phyloP scores from a whole-genome alignment of 352 stramenopile genomes.

The Globisporangium yorkense region DNA sequence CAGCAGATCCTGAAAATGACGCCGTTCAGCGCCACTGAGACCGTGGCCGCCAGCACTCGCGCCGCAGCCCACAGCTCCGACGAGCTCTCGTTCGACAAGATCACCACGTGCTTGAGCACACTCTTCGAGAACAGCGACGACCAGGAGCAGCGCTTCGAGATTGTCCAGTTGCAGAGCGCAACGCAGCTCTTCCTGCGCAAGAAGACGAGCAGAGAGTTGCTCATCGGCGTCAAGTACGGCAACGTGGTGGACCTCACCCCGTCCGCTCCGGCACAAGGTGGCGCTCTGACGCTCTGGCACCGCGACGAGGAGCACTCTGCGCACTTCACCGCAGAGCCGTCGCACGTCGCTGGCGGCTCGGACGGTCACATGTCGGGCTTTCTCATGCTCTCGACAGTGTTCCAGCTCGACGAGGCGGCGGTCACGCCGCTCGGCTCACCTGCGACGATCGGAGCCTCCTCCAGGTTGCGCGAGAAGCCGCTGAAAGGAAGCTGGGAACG shows the following conservation, averaged over 20 bases:
- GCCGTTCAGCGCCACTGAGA: constrained; percentile 20
- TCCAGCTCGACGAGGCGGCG: constrained; percentile 42
- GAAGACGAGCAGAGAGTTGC: constrained; percentile 35
- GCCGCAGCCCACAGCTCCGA: neutral
- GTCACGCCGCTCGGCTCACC: constrained; percentile 15
- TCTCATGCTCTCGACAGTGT: constrained; percentile 56
- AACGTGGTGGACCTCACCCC: constrained; percentile 21
- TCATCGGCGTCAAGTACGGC: constrained; percentile 34
- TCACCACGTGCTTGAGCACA: constrained; percentile 28
- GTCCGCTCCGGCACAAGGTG: too few relatives aligned
- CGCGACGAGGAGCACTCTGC: constrained; percentile 7
- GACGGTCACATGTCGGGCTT: constrained; percentile 67
- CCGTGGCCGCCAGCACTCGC: neutral
- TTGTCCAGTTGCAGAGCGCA: constrained; percentile 30
- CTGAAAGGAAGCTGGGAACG: constrained; percentile 38
- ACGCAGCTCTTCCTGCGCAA: constrained; percentile 38
- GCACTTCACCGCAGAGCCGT: constrained; percentile 59
- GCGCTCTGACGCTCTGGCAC: neutral
- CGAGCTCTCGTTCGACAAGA: constrained; percentile 18
- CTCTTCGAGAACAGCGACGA: constrained; percentile 27
- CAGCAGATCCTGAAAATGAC: constrained; percentile 52
- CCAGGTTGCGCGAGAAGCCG: neutral
- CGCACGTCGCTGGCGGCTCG: constrained; percentile 23
- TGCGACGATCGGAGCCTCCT: neutral
- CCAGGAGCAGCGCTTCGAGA: constrained; percentile 36